Conservation (phyloP, 164 flowering plant species). For the Sedum album region DNA sequence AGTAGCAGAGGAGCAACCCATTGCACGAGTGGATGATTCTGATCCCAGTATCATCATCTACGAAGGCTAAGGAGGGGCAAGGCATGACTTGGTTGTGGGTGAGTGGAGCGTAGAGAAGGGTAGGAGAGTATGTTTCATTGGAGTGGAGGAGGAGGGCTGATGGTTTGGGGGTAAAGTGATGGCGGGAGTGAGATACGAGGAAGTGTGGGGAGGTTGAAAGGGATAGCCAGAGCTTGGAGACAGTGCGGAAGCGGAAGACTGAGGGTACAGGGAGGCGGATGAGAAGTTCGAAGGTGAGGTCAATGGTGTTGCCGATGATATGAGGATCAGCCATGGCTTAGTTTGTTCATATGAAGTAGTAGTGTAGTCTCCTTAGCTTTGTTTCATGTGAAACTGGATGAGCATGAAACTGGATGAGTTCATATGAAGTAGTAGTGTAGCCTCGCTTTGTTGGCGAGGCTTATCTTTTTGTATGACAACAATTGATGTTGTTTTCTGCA, state of each 20-base stretch:
- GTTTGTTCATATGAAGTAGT: no score
- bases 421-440: no score
- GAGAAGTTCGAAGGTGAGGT: neutral
- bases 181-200: conserved; percentile 1
- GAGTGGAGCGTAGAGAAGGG: conserved; percentile 4
- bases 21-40: neutral
- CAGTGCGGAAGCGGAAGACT: conserved; percentile 4
- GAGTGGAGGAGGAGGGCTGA: conserved; percentile 6
- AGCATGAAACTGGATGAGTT: no score
- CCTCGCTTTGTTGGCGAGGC: no score
- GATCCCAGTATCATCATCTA: neutral
- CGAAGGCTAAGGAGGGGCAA: neutral
- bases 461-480: neutral
- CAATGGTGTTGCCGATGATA: neutral
- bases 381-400: no score
- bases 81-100: neutral
- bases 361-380: neutral
- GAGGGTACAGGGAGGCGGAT: conserved; percentile 1
- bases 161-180: neutral
- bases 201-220: neutral
- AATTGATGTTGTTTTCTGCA: neutral
- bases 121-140: neutral
- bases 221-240: neutral
- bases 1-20: conserved; percentile 3
- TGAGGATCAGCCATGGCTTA: neutral